Evolutionary conservation across 306 rosid genomes (phyloP).

Genomic region (Leucaena leucocephala): DNA sequence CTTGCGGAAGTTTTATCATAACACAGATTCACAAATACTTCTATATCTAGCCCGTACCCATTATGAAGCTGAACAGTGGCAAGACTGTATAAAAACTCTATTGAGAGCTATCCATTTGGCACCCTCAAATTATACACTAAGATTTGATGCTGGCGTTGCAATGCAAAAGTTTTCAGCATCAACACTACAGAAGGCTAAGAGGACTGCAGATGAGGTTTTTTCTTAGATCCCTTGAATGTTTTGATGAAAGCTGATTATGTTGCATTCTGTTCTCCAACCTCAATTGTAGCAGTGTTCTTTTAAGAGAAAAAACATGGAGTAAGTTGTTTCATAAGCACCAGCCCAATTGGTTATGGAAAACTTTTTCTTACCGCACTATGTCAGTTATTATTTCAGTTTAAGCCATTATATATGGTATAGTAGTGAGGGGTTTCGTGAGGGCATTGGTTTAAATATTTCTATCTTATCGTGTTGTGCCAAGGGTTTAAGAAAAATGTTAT

Average conservation of each 20-base stretch:
- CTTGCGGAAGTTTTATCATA: slow-evolving; percentile 90
- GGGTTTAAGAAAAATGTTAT: neutral
- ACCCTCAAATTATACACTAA: slow-evolving; percentile 92
- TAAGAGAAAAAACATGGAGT: slow-evolving; percentile 9
- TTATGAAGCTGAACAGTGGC: slow-evolving; percentile 99
- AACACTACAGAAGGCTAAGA: slow-evolving; percentile 86
- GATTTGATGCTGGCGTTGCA: slow-evolving; percentile 98
- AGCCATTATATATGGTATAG: neutral
- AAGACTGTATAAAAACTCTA: slow-evolving; percentile 93
- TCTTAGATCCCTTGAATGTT: slow-evolving; percentile 18
- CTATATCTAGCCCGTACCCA: slow-evolving; percentile 95
- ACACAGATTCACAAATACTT: slow-evolving; percentile 94
- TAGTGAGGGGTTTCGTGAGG: neutral
- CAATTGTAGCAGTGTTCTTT: slow-evolving; percentile 15
- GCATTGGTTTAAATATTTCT: neutral
- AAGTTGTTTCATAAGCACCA: neutral
- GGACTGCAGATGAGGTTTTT: slow-evolving; percentile 94
- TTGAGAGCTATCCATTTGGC: slow-evolving; percentile 95
- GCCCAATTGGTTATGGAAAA: slow-evolving; percentile 6
- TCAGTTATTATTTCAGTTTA: neutral
- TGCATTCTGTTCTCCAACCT: slow-evolving; percentile 18
- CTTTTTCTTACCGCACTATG: neutral
- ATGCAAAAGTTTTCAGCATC: slow-evolving; percentile 99
- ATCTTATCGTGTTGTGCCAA: neutral
- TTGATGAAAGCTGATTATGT: slow-evolving; percentile 27